Percentiles rank a stretch among this genome's conserved stretches.
These are phyloP conservation scores for Aeschynomene evenia DNA, from an alignment of 306 rosid species.

Conservation along the genomic window DNA sequence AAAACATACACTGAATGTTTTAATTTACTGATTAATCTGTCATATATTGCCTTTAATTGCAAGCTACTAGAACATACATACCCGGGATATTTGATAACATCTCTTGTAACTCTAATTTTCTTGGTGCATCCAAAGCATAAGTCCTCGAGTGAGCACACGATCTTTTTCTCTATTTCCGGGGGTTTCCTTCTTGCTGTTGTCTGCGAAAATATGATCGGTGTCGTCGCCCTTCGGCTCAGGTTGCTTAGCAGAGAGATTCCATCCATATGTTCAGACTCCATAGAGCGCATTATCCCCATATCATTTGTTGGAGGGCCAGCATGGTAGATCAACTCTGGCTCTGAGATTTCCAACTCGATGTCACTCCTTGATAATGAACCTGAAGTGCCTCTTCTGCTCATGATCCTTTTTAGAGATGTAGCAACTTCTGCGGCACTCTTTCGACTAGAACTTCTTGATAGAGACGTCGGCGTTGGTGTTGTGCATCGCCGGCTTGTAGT, in stretches of 20 bases:
- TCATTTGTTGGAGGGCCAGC: constrained; percentile 24
- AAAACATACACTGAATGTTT: neutral
- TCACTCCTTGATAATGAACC: constrained; percentile 15
- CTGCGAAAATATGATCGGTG: constrained; percentile 83
- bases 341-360: constrained; percentile 42
- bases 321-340: constrained; percentile 24
- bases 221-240: constrained; percentile 45
- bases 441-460: constrained; percentile 30
- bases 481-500: constrained; percentile 35
- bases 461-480: constrained; percentile 41
- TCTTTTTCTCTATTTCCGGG: constrained; percentile 59
- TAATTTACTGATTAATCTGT: neutral
- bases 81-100: constrained; percentile 66
- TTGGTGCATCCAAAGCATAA: constrained; percentile 67
- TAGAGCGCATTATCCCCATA: neutral
- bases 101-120: constrained; percentile 71
- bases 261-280: constrained; percentile 18
- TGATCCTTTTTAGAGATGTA: constrained; percentile 33
- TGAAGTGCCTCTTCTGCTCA: constrained; percentile 38
- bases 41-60: neutral
- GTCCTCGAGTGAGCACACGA: constrained; percentile 70
- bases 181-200: constrained; percentile 62
- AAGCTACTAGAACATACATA: too few relatives aligned
- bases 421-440: constrained; percentile 29
- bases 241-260: constrained; percentile 42